Conservation (phyloP, 345 rosid genomes). For the Lenwebbia sp. region DNA sequence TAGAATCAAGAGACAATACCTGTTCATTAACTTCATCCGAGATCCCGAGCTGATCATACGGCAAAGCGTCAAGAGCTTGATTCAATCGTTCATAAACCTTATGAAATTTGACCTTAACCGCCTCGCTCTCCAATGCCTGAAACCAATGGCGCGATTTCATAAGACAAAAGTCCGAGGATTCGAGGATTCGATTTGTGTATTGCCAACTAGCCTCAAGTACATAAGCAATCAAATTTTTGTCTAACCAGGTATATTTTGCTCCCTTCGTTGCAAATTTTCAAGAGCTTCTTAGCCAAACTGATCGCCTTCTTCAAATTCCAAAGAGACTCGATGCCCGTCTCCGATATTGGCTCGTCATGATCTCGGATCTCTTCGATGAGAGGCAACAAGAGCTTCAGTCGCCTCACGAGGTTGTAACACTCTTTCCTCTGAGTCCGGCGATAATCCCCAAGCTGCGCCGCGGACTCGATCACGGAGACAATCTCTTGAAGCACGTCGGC, state of each 20-base stretch:
- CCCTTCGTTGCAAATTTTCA: slow-evolving; percentile 52
- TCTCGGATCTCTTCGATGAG: slow-evolving; percentile 51
- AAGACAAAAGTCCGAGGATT: neutral
- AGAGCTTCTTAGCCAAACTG: slow-evolving; percentile 27
- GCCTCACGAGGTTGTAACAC: slow-evolving; percentile 46
- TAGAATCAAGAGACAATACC: slow-evolving; percentile 13
- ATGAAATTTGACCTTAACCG: slow-evolving; percentile 31
- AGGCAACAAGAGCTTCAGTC: slow-evolving; percentile 53
- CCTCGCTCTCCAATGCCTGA: slow-evolving; percentile 65
- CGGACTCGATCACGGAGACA: slow-evolving; percentile 21
- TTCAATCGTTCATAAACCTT: slow-evolving; percentile 31
- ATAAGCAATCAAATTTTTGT: neutral
- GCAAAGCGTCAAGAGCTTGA: slow-evolving; percentile 29
- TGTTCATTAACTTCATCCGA: slow-evolving; percentile 55
- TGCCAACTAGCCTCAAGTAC: neutral
- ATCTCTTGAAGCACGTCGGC: slow-evolving; percentile 27
- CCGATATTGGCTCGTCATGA: slow-evolving; percentile 12
- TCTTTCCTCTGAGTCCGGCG: slow-evolving; percentile 53
- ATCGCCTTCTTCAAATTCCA: slow-evolving; percentile 34
- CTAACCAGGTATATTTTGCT: slow-evolving; percentile 70
- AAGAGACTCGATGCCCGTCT: slow-evolving; percentile 8
- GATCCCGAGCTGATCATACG: slow-evolving; percentile 35
- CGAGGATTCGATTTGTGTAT: neutral
- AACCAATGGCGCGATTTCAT: neutral
- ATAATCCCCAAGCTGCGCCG: slow-evolving; percentile 36